Evolutionary conservation across 2,329 filamentous ascomycete genomes (phyloP), one percentile per base, ranked within the genome.

Genomic region (Exophiala sideris): DNA sequence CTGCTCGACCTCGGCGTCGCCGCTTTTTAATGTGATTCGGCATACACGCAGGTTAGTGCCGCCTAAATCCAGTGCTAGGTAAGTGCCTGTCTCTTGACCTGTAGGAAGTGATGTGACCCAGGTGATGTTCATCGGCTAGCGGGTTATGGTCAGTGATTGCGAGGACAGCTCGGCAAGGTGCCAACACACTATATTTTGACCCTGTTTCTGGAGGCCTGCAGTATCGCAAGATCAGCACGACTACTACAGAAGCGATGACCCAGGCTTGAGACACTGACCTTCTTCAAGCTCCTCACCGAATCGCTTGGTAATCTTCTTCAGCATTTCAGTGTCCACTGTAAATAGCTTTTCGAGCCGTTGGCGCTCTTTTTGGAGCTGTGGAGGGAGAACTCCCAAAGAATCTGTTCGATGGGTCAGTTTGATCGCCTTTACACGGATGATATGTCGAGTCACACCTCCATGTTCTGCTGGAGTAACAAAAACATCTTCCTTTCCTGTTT

Each of bases 121-220:
- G 53, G 91, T 95, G 55, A 91, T 88, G 76, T 96, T 96, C 92
- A 96, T 96, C 54, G 92, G 91, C 89, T 95, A 64, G 52, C 34
- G 6, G 11, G 18, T 20, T 14, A 33, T 16, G 21, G 10, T 10
- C 18, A n/a, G 48, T 50, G 48, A 52, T 41, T 47, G 41, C 48
- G 34, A 53, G 48, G 42, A 38, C 7, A 32, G 3, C 29, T 16
- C 47, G 40, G 24, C 40, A 45, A 16, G 24, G 24, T 16, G 18
- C 11, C 12, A 18, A 39, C 45, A 16, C 39, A 57, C 44, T 14
- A 56, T 47, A 38, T 58, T 52, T 24, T 39, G 35, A 12, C 32
- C 21, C 11, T 53, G n/a, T 36, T 44, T 39, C 36, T 40, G 5
- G 24, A 50, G 40, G 8, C 35, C 40, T 53, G 35, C n/a, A 36